Evolutionary conservation across 306 rosid species (phyloP), one percentile per base, ranked within the genome.

Genomic region (Cotoneaster glaucophyllus): DNA sequence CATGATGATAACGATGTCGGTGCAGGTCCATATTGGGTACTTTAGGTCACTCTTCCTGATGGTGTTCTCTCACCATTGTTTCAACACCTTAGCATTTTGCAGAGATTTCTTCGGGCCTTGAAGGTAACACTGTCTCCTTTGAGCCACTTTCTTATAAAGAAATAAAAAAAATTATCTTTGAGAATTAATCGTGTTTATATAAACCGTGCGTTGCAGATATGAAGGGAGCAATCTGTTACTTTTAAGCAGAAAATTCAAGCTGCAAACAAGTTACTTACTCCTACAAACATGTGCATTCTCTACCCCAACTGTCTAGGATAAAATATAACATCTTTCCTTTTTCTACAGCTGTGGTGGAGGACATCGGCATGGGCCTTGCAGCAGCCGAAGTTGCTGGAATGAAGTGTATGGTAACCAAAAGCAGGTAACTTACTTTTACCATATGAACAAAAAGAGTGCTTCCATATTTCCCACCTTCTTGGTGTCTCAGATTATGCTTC

Each of bases 341-440:
- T 76, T 29, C 79, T 71, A 67, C 90, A 91, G 98, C 75, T 92
- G 98, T 83, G 93, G 89, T 92, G 52, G 97, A 95, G 87, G 97
- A 90, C 79, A 95, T 97, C 48, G 93, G 91, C 81, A 95, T 95
- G 75, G 99, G 97, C 84, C 97, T 95, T 63, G 90, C 97, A 74
- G 97, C 99, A 62, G 93, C 97, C 71, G 85, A 92, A 89, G 85
- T 84, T 41, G 93, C 93, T 19, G 97, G 99, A 70, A 95, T 89
- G 97, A 95, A 85, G 69, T 92, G 99, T 75, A 84, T 92, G 78
- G 74, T 90, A 76, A 95, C 97, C 63, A 92, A 95, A 84, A 92
- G 97, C 83, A 87, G 99, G 99, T 90, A 86, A 73, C n/a, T 53
- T 53, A 6, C 66, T 67, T 59, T 62, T 64, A 64, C 44, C 24